Evolutionary conservation across 2,329 filamentous ascomycete genomes (phyloP), one percentile per base, ranked within the genome.

Genomic region (Metarhizium anisopliae): DNA sequence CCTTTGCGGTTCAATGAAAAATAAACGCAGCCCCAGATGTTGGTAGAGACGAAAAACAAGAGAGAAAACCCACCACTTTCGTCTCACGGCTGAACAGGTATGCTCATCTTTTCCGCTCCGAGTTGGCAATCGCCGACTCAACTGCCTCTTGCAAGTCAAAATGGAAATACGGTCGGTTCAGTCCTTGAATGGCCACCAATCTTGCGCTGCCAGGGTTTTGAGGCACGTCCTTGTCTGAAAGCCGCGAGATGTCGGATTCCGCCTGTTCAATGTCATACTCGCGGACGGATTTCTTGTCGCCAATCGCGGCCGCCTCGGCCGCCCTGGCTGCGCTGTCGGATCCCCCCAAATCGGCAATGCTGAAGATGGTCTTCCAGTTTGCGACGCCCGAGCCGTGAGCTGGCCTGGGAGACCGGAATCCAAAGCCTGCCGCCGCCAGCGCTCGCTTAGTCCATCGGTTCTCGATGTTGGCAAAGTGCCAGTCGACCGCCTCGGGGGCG

Each of bases 341-440:
- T 10, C 91, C 87, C 57, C 90, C 84, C 53, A 95, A 83, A 66
- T 96, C 90, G 1, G 93, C 90, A 38, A 97, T 92, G 66, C 84
- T 90, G 79, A 96, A 97, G 62, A 97, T 92, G 25, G 90, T 89
- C 71, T 90, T 92, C 70, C 69, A 72, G 20, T 69, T 63, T 16
- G 64, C 65, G 2, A 66, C 53, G 14, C 59, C 59, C 55, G 60
- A 58, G 38, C 56, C 62, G 18, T 49, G 56, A 47, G n/a, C 59
- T 13, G 55, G 64, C 55, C 38, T 63, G 10, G 63, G 72, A 6
- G 68, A 69, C 11, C 67, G 67, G 63, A 67, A 71, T 8, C 80
- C 80, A 58, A 83, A 82, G 1, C 79, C 79, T 3, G 77, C 79
- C 6, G 75, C 75, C 1, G 74, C 74, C 2, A 83, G 69, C 1